Percentiles rank a stretch among this genome's conserved stretches.
These are phyloP conservation scores for Madurella mycetomatis DNA, from an alignment of 2,329 filamentous ascomycete species.

Conservation along the genomic window DNA sequence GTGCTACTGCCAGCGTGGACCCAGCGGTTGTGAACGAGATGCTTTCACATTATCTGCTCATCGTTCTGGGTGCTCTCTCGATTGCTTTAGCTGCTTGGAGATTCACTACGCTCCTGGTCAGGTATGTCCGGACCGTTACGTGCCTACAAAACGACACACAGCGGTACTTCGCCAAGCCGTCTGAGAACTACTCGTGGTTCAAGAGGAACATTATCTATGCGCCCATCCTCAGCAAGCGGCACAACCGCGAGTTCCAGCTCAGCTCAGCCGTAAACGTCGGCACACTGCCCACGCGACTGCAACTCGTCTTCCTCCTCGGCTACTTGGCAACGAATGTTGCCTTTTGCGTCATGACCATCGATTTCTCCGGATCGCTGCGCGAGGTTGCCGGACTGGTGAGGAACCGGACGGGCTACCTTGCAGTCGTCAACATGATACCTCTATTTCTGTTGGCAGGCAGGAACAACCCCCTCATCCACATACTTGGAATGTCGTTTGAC, in stretches of 20 bases:
- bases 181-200: conserved; percentile 51
- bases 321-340: conserved; percentile 71
- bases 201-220: conserved; percentile 66
- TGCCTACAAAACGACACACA: conserved; percentile 77
- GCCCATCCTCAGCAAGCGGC: conserved; percentile 67
- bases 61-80: conserved; percentile 61
- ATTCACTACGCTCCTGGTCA: conserved; percentile 53
- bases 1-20: conserved; percentile 26
- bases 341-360: conserved; percentile 67
- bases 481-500: conserved; percentile 72
- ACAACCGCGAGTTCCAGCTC: conserved; percentile 66
- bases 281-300: conserved; percentile 74
- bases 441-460: conserved; percentile 69
- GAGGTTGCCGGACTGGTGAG: conserved; percentile 49
- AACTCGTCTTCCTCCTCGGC: conserved; percentile 61
- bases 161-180: conserved; percentile 66
- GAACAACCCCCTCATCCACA: conserved; percentile 72
- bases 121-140: conserved; percentile 67
- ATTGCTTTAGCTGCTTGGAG: conserved; percentile 64
- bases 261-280: conserved; percentile 58
- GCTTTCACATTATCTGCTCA: conserved; percentile 57
- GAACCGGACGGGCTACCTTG: conserved; percentile 65
- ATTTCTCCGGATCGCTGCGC: conserved; percentile 47
- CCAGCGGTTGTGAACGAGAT: conserved; percentile 43
- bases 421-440: conserved; percentile 73